phyloP scores from a whole-genome alignment of 225 moss, liverwort and hornwort genomes.

The Ulota crispa region DNA sequence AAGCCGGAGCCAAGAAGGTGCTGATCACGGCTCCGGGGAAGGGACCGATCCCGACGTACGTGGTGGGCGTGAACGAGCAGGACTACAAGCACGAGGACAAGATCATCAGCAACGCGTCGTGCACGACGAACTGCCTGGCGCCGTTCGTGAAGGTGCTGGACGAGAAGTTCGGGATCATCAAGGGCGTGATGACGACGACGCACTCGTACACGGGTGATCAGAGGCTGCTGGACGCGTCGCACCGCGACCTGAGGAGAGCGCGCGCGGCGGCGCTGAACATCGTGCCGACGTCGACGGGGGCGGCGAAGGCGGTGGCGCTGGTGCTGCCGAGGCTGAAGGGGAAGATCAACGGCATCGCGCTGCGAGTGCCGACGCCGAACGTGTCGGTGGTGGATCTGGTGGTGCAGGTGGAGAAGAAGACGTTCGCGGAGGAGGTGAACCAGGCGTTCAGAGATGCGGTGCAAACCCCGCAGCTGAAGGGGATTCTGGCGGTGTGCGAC shows the following conservation, averaged over 20 bases:
- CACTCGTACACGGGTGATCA: constrained; percentile 97
- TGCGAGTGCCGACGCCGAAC: constrained; percentile 91
- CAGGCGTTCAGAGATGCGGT: constrained; percentile 72
- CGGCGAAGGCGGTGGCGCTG: constrained; percentile 85
- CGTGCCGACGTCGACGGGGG: constrained; percentile 93
- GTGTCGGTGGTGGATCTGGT: constrained; percentile 93
- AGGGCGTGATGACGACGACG: constrained; percentile 98
- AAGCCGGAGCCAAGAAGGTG: constrained; percentile 95
- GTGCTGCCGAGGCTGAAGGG: constrained; percentile 82
- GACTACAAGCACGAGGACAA: constrained; percentile 61
- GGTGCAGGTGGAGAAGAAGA: constrained; percentile 96
- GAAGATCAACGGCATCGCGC: constrained; percentile 88
- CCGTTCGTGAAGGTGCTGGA: constrained; percentile 96
- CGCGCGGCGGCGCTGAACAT: constrained; percentile 90
- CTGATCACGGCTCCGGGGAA: constrained; percentile 91
- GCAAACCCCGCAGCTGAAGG: constrained; percentile 50
- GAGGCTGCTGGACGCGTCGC: constrained; percentile 80
- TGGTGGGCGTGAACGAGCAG: constrained; percentile 86
- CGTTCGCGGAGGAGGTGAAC: constrained; percentile 91
- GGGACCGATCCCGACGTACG: constrained; percentile 88
- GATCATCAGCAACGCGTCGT: constrained; percentile 91
- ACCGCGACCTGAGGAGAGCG: constrained; percentile 83
- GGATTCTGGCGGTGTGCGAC: constrained; percentile 85
- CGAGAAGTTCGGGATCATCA: constrained; percentile 93
- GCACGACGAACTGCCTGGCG: constrained; percentile 94